phyloP scores from a whole-genome alignment of 441 rosid species.

The Theobroma grandiflorum region DNA sequence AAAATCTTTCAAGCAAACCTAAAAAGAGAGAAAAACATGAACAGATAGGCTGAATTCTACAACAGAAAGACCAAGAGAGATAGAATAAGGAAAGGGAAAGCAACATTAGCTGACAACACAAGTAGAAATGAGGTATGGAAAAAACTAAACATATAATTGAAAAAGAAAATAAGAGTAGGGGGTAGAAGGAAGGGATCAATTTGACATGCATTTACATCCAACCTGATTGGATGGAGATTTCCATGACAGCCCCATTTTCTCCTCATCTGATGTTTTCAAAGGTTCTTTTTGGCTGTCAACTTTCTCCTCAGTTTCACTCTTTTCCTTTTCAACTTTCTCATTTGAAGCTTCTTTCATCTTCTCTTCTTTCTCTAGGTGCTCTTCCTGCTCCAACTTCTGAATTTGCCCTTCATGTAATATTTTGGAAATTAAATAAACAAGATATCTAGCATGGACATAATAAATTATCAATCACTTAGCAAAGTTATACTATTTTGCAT shows the following conservation, averaged over 20 bases:
- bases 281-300: conserved; percentile 31
- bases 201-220: conserved; percentile 9
- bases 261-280: conserved; percentile 28
- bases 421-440: conserved; percentile 15
- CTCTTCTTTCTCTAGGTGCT: conserved; percentile 58
- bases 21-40: not conserved
- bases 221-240: conserved; percentile 57
- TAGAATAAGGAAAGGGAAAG: not conserved
- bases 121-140: not conserved
- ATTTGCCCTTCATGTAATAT: conserved; percentile 65
- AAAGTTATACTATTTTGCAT: not conserved
- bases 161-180: not conserved
- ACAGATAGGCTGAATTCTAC: not conserved
- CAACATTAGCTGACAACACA: not conserved
- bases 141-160: not conserved
- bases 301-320: conserved; percentile 51
- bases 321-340: conserved; percentile 42
- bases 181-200: not conserved
- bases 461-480: not conserved
- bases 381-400: conserved; percentile 73
- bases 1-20: not conserved
- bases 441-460: conserved; percentile 1
- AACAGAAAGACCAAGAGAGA: not conserved
- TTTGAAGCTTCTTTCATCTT: conserved; percentile 32
- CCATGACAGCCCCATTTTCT: conserved; percentile 43